Conservation (phyloP, 768 basidiomycete species). For the Rhodotorula graminis region DNA sequence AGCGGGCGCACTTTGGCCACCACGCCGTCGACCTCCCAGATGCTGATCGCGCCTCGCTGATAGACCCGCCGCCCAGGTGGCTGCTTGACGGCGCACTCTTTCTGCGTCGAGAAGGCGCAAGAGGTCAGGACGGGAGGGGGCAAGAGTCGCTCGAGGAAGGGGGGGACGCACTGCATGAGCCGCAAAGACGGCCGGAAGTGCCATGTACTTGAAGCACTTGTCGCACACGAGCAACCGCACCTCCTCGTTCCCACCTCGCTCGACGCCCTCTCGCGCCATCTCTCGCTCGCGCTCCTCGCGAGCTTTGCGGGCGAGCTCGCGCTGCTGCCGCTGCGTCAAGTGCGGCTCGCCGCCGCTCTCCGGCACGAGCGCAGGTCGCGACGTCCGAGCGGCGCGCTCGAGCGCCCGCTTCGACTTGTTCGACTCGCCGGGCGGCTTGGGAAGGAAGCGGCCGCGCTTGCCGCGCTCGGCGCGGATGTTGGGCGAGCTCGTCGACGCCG, state of each 20-base stretch:
- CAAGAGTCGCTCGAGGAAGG: not conserved
- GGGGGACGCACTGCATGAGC: conserved; percentile 57
- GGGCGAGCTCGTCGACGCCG: not conserved
- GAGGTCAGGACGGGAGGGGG: too few species aligned
- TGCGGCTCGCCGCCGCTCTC: not conserved
- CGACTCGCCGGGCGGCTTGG: conserved; percentile 29
- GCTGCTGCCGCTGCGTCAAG: conserved; percentile 25
- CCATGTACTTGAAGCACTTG: conserved; percentile 95
- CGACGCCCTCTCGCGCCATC: not conserved
- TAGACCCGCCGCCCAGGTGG: conserved; percentile 91
- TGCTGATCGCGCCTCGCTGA: conserved; percentile 76
- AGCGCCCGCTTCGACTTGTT: conserved; percentile 13
- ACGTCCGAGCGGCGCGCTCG: conserved; percentile 4
- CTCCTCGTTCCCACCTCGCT: conserved; percentile 3
- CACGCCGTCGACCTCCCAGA: conserved; percentile 94
- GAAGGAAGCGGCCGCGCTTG: conserved; percentile 20
- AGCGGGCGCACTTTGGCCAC: conserved; percentile 62
- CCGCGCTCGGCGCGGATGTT: not conserved
- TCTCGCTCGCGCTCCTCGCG: conserved; percentile 12
- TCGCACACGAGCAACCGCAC: conserved; percentile 72
- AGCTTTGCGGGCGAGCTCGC: conserved; percentile 20
- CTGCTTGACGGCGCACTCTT: conserved; percentile 60
- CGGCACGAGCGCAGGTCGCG: not conserved
- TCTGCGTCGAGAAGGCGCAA: too few species aligned
- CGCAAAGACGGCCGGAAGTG: conserved; percentile 61